Base-by-base conservation (phyloP, 768 basidiomycete genomes). In the Russula emetica region DNA sequence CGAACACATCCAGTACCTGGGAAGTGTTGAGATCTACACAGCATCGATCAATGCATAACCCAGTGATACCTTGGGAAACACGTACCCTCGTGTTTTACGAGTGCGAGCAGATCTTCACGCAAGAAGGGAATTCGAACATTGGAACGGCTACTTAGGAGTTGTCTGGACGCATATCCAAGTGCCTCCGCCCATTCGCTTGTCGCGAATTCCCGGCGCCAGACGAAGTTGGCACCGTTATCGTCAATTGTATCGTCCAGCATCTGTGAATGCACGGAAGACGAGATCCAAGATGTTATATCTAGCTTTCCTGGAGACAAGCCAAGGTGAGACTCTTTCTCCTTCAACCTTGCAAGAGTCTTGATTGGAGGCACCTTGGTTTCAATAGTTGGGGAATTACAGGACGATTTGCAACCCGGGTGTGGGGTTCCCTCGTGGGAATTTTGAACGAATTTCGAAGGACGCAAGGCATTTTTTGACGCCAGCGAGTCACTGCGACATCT, bases 1-100 rank as follows among this genome's bases (percentile, higher is more conserved):
- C 79, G 73, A 94, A 87, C 28, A 94, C 70, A 70, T 92, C 91
- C 74, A 86, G 68, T 22, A 77, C 78, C 70, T 89, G 87, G 0
- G 82, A 77, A 56, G 86, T 74, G 40, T 74, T 76, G 58, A 90
- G 75, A 69, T 86, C 90, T 92, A 66, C 18, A 67, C 62, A 34
- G 40, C 40, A 38, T 52, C 63, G 34, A 30, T 60, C 38, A n/a
- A 60, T 20, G 62, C 13, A 58, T 44, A 18, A 28, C 60, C 55
- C 47, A 42, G 34, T 36, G 20, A 36, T 30, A 20, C 51, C 9
- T 32, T 22, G 45, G n/a, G 30, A 28, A 62, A 62, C 20, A 75
- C 80, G 45, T 69, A 85, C 89, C 85, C 74, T 76, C 81, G 72
- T 85, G 78, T 63, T 78, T 79, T 9, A 80, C 80, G 32, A 91